Conservation (phyloP, 495 filamentous ascomycete species). For the Aspergillus leporis region DNA sequence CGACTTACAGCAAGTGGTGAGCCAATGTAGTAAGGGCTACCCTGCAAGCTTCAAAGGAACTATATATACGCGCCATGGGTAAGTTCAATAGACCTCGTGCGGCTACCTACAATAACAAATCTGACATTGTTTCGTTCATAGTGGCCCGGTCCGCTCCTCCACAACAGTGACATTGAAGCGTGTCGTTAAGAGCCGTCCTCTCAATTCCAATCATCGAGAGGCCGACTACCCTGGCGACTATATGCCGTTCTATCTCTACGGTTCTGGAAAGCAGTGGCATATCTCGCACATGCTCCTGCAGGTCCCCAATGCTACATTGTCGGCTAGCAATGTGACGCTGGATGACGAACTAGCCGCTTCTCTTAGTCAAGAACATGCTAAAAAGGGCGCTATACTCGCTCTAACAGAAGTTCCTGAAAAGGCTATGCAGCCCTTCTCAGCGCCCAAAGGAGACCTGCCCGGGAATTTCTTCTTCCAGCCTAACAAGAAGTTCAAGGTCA, state of each 20-base stretch:
- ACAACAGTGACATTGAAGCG: slow-evolving; percentile 2
- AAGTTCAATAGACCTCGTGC: background rate
- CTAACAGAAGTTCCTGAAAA: slow-evolving; percentile 27
- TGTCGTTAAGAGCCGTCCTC: slow-evolving; percentile 29
- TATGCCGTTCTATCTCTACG: slow-evolving; percentile 52
- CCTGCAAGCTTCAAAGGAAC: background rate
- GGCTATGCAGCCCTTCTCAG: slow-evolving; percentile 35
- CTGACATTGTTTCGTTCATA: background rate
- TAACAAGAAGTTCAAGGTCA: slow-evolving; percentile 27
- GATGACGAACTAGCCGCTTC: slow-evolving; percentile 4
- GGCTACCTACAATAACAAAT: background rate
- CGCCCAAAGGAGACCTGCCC: slow-evolving; percentile 8
- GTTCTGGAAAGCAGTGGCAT: slow-evolving; percentile 25
- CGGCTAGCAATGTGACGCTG: slow-evolving; percentile 1
- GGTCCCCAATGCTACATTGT: slow-evolving; percentile 9
- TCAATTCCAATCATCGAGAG: slow-evolving; percentile 34
- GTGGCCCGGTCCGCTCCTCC: background rate
- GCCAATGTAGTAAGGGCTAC: background rate
- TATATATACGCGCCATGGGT: background rate
- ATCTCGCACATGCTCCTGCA: slow-evolving; percentile 41
- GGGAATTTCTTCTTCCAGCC: slow-evolving; percentile 35
- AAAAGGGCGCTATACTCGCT: slow-evolving; percentile 23
- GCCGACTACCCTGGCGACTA: slow-evolving; percentile 27
- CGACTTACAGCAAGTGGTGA: background rate
- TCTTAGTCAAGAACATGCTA: background rate